These are phyloP conservation scores for Torrubiellomyces zombiae DNA, from an alignment of 2,329 filamentous ascomycete genomes.

Conservation along the genomic window DNA sequence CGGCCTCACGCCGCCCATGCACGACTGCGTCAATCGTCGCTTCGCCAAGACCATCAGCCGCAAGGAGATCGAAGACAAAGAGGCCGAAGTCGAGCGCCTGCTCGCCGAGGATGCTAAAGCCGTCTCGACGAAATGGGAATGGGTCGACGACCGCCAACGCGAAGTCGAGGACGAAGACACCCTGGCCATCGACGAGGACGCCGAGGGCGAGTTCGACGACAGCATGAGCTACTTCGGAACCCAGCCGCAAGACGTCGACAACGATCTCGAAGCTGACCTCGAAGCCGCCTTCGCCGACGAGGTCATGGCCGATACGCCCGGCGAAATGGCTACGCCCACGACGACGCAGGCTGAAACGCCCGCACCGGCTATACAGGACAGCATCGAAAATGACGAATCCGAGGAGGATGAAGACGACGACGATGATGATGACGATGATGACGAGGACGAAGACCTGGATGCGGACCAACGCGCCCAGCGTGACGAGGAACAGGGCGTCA, in stretches of 20 bases:
- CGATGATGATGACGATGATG: slow-evolving; percentile 25
- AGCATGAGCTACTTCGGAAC: slow-evolving; percentile 21
- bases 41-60: slow-evolving; percentile 73
- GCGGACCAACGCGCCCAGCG: slow-evolving; percentile 32
- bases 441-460: slow-evolving; percentile 36
- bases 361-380: slow-evolving; percentile 23
- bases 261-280: slow-evolving; percentile 38
- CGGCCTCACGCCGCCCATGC: slow-evolving; percentile 76
- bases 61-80: slow-evolving; percentile 71
- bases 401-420: slow-evolving; percentile 25
- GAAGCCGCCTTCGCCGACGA: slow-evolving; percentile 33
- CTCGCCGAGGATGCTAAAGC: slow-evolving; percentile 52
- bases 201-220: slow-evolving; percentile 29
- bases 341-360: slow-evolving; percentile 27
- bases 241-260: slow-evolving; percentile 21
- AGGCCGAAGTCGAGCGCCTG: slow-evolving; percentile 60
- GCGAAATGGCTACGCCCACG: slow-evolving; percentile 29
- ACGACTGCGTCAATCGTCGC: slow-evolving; percentile 64
- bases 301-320: slow-evolving; percentile 21
- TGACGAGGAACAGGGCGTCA: slow-evolving; percentile 35
- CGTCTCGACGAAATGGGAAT: slow-evolving; percentile 43
- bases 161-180: slow-evolving; percentile 24
- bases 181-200: slow-evolving; percentile 30
- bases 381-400: slow-evolving; percentile 23
- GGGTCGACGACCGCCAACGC: slow-evolving; percentile 36